Evolutionary conservation across 768 basidiomycete genomes (phyloP).

Genomic region (Artomyces pyxidatus): DNA sequence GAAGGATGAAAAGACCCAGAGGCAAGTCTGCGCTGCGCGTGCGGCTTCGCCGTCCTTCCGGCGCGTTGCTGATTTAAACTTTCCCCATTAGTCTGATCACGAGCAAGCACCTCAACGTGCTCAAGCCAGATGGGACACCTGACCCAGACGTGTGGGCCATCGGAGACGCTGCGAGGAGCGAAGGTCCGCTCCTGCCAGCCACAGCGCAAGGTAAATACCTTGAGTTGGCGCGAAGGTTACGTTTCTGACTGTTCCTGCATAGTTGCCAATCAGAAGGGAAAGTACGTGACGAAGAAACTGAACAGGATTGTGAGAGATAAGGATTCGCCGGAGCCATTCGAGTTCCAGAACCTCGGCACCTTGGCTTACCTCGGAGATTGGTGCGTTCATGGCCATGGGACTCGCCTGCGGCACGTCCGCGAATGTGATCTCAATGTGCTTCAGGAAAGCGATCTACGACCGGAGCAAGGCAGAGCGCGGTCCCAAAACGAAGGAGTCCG

Average conservation of each 20-base stretch:
- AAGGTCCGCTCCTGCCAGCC: conserved; percentile 54
- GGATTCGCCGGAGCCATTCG: conserved; percentile 44
- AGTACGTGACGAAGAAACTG: conserved; percentile 56
- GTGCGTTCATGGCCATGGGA: conserved; percentile 30
- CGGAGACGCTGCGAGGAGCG: conserved; percentile 66
- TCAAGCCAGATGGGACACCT: conserved; percentile 42
- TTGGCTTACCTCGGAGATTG: conserved; percentile 78
- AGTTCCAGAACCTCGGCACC: conserved; percentile 65
- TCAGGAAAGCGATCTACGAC: conserved; percentile 74
- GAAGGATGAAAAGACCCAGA: conserved; percentile 53
- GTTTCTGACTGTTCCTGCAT: conserved; percentile 1
- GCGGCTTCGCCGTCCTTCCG: not conserved
- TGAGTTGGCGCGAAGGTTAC: conserved; percentile 5
- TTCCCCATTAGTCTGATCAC: conserved; percentile 32
- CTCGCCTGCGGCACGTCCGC: too few species aligned
- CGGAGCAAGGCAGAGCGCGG: conserved; percentile 41
- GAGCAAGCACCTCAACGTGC: conserved; percentile 52
- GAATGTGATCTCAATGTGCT: too few species aligned
- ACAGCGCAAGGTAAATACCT: conserved; percentile 67
- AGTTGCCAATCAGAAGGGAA: conserved; percentile 77
- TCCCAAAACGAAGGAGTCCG: conserved; percentile 45
- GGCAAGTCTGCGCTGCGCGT: conserved; percentile 27
- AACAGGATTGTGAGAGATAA: conserved; percentile 51
- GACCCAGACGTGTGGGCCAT: conserved; percentile 73
- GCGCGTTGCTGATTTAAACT: not conserved